These are phyloP conservation scores for Cucurbita pepo DNA, from an alignment of 306 rosid species.

Conservation along the genomic window DNA sequence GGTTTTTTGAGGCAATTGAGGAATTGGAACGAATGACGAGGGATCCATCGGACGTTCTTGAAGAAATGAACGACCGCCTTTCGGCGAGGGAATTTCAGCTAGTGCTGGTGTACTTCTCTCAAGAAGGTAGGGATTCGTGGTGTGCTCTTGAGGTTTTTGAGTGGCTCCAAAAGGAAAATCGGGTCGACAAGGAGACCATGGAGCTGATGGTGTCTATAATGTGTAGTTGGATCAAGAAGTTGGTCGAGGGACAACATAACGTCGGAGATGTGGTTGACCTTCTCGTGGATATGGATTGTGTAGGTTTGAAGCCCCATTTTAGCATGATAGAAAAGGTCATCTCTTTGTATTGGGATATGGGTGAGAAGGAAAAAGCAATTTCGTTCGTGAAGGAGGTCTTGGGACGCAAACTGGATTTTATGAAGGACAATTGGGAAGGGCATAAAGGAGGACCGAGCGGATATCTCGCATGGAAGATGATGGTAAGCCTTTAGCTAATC, in stretches of 20 bases:
- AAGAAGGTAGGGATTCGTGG: constrained; percentile 97
- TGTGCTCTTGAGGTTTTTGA: constrained; percentile 96
- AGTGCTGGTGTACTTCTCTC: constrained; percentile 80
- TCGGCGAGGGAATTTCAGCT: constrained; percentile 81
- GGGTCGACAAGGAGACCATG: constrained; percentile 93
- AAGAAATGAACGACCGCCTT: constrained; percentile 83
- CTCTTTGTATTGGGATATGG: constrained; percentile 92
- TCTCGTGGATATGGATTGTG: constrained; percentile 93
- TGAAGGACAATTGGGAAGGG: constrained; percentile 33
- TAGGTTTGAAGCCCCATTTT: constrained; percentile 77
- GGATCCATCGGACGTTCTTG: constrained; percentile 92
- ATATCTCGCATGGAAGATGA: constrained; percentile 98
- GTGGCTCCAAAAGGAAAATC: constrained; percentile 85
- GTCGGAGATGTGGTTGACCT: constrained; percentile 79
- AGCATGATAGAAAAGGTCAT: constrained; percentile 92
- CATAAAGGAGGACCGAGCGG: constrained; percentile 90
- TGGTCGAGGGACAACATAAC: constrained; percentile 48
- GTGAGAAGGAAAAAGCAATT: constrained; percentile 52
- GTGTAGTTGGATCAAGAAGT: constrained; percentile 86
- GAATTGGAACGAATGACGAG: constrained; percentile 86
- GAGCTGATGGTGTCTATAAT: constrained; percentile 88
- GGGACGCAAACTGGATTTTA: constrained; percentile 41
- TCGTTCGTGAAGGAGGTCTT: constrained; percentile 67
- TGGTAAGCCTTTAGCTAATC: constrained; percentile 31
- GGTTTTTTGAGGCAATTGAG: constrained; percentile 82